Base-by-base conservation (phyloP, 1,284 basidiomycete species). In the Ganoderma sinense region DNA sequence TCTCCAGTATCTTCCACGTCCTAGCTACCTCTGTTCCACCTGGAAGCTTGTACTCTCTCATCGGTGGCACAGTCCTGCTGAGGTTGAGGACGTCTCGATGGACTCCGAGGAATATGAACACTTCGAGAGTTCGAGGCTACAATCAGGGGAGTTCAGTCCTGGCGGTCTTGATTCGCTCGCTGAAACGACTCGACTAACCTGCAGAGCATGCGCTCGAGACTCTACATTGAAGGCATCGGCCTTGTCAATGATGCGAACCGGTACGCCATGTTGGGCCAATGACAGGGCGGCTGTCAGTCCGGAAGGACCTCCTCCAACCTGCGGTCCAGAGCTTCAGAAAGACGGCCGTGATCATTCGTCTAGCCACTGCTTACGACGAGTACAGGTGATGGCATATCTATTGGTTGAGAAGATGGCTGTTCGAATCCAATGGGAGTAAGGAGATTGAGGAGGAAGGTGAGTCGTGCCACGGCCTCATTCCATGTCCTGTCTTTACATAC, bases 161-260 rank as follows among this genome's bases (percentile, higher is more conserved):
- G 11, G 18, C 3, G 31, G 36, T n/a, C 10, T 23, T 13, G 13
- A 16, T 45, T 26, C 29, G 23, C 33, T 18, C 13, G 8, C 7
- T 62, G 6, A 4, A 18, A 62, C 61, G 26, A 29, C 41, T 23
- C 41, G 7, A 43, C 61, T 7, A 13, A 80, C 82, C 71, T 76
- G 76, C 10, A 81, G 40, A 0, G 75, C 81, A 31, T 68, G 60
- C 5, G 77, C 79, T 1, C 82, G 78, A 33, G 79, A 78, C 3
- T 77, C 75, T 20, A 70, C 43, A 43, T 68, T 69, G 29, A 75
- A 69, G 0, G 73, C 69, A 0, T 43, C 64, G n/a, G 74, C 75
- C 62, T 80, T 83, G 14, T 83, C 78, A 14, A 84, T 76, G 33
- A 84, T 76, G 31, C 83, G 82, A 13, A 84, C 78, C 2, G 80